A percentile compares a stretch with the other conserved stretches of the same genome.
Conservation (phyloP, 164 flowering plant species). For the Vitis cinerea region DNA sequence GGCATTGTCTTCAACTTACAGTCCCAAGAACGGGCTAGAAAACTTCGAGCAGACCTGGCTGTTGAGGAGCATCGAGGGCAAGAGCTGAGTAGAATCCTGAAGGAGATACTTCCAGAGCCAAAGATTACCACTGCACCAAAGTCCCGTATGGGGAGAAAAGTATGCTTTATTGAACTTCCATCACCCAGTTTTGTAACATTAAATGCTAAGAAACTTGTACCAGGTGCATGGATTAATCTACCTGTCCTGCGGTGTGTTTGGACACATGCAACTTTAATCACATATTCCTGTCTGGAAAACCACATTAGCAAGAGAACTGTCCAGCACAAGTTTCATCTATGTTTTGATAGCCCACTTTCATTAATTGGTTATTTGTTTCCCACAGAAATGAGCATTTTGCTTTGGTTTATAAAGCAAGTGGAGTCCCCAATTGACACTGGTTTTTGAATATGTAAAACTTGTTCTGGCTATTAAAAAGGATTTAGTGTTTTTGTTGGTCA, state of each 20-base stretch:
- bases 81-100: constrained; percentile 69
- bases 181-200: background rate
- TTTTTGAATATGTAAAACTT: no score
- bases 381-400: no score
- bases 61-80: constrained; percentile 77
- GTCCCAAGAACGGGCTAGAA: constrained; percentile 76
- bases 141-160: constrained; percentile 64
- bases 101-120: constrained; percentile 70
- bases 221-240: background rate
- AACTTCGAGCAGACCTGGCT: constrained; percentile 71
- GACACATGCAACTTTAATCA: background rate
- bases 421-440: no score
- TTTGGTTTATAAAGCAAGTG: no score
- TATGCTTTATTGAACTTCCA: constrained; percentile 19
- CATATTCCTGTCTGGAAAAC: background rate
- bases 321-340: background rate
- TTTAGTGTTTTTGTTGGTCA: no score
- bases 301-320: background rate
- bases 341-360: background rate
- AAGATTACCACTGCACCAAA: constrained; percentile 34
- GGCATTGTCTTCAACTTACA: constrained; percentile 27
- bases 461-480: no score
- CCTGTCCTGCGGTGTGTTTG: background rate
- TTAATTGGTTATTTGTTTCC: background rate
- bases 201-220: background rate